Evolutionary conservation across 2,329 filamentous ascomycete species (phyloP).

Genomic region (Grosmannia serpens): DNA sequence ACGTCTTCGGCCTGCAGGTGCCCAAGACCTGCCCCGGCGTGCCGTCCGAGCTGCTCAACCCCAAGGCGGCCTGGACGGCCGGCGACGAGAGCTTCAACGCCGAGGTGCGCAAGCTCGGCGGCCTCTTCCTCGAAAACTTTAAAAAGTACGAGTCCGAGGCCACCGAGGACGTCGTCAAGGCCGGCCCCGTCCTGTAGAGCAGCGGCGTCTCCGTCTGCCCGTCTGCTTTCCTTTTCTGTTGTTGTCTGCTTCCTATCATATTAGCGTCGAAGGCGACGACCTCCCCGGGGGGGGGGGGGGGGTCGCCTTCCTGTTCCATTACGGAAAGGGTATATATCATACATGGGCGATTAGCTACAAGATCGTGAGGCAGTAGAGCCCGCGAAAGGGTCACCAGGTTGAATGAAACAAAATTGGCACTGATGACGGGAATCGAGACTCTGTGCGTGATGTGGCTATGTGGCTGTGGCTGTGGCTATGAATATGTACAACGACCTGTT

Average conservation of each 20-base stretch:
- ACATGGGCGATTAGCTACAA: not conserved
- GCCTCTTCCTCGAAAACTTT: constrained; percentile 93
- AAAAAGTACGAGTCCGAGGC: constrained; percentile 85
- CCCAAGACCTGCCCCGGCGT: constrained; percentile 85
- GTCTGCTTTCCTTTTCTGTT: not conserved
- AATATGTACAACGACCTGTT: too few relatives aligned
- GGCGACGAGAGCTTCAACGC: constrained; percentile 69
- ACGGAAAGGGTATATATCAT: not conserved
- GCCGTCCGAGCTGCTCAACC: constrained; percentile 87
- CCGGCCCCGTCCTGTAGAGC: constrained; percentile 34
- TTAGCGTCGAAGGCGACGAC: not conserved
- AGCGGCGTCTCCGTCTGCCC: not conserved
- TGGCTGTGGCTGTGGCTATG: not conserved
- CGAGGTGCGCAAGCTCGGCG: constrained; percentile 84
- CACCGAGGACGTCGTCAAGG: constrained; percentile 64
- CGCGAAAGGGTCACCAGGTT: not conserved
- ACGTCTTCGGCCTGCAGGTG: constrained; percentile 93
- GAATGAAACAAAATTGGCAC: not conserved
- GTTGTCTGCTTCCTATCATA: not conserved
- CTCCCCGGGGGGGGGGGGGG: not conserved
- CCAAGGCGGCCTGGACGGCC: constrained; percentile 81
- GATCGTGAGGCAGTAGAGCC: constrained; percentile 1
- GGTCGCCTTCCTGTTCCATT: not conserved
- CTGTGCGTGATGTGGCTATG: not conserved
- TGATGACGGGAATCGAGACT: not conserved